These are phyloP conservation scores for Chrysanthemum seticuspe DNA, from an alignment of 129 eudicot species.

Conservation along the genomic window DNA sequence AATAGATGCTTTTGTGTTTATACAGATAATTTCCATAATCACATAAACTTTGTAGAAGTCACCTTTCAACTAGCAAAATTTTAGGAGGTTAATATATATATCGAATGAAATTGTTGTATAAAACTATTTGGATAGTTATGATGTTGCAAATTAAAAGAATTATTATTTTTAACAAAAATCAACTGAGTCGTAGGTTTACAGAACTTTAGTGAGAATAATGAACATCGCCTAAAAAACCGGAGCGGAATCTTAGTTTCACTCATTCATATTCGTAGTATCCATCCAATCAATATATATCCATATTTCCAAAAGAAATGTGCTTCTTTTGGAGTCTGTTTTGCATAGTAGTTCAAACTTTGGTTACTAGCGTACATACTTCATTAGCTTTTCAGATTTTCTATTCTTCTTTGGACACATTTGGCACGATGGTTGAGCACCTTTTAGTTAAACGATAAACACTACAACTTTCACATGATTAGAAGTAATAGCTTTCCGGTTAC, in stretches of 20 bases:
- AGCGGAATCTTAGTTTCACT: background rate
- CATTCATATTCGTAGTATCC: background rate
- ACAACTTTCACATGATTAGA: background rate
- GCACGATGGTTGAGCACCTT: background rate
- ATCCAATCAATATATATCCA: background rate
- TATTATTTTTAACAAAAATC: no score
- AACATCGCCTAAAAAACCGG: background rate
- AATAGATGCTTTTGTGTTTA: no score
- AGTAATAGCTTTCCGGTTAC: background rate
- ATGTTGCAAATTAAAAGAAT: background rate
- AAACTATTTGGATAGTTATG: background rate
- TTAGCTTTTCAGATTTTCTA: no score
- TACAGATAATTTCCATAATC: background rate
- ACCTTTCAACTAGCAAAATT: background rate
- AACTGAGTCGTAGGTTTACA: background rate
- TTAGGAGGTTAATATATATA: background rate
- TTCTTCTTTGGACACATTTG: no score
- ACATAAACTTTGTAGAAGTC: background rate
- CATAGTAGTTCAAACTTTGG: no score
- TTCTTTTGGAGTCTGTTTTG: background rate
- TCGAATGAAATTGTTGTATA: no score
- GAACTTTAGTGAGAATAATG: background rate
- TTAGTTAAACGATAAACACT: background rate
- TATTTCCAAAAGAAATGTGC: background rate
- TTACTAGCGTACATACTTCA: no score